Percentiles rank a stretch among this genome's conserved stretches.
Conservation (phyloP, 2,329 filamentous ascomycete genomes). For the Aspergillus sp. region DNA sequence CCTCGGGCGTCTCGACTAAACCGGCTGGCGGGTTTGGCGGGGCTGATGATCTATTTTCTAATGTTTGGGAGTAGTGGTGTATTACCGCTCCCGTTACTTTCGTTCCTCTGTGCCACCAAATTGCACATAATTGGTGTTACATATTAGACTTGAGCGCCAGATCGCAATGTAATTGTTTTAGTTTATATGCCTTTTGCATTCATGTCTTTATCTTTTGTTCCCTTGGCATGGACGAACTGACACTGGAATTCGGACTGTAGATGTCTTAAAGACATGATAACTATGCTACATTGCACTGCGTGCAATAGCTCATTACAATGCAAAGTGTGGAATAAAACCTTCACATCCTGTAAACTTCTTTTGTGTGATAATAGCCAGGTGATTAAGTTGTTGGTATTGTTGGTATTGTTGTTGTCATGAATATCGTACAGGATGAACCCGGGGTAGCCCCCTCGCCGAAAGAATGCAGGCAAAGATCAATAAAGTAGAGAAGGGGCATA, state of each 20-base stretch:
- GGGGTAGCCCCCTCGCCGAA: neutral
- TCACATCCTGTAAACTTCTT: too few relatives aligned
- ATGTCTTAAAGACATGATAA: too few relatives aligned
- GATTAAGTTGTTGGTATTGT: neutral
- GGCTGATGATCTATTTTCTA: slow-evolving; percentile 84
- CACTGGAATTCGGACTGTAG: too few relatives aligned
- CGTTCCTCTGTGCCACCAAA: neutral
- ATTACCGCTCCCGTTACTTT: neutral
- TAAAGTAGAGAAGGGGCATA: neutral
- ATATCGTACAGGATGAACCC: neutral
- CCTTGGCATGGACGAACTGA: neutral
- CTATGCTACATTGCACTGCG: too few relatives aligned
- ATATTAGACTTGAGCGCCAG: slow-evolving; percentile 14
- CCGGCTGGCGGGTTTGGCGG: slow-evolving; percentile 61
- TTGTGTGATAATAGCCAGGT: too few relatives aligned
- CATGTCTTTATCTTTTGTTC: neutral
- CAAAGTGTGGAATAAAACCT: too few relatives aligned
- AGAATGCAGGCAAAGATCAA: neutral
- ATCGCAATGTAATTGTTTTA: slow-evolving; percentile 4
- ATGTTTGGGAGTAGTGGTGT: slow-evolving; percentile 78
- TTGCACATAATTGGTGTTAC: slow-evolving; percentile 14
- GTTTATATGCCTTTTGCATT: neutral
- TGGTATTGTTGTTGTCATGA: neutral
- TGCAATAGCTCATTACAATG: too few relatives aligned
- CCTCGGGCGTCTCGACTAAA: slow-evolving; percentile 36